Base-by-base conservation (phyloP, 139 green algal species). In the Volvox reticuliferus region DNA sequence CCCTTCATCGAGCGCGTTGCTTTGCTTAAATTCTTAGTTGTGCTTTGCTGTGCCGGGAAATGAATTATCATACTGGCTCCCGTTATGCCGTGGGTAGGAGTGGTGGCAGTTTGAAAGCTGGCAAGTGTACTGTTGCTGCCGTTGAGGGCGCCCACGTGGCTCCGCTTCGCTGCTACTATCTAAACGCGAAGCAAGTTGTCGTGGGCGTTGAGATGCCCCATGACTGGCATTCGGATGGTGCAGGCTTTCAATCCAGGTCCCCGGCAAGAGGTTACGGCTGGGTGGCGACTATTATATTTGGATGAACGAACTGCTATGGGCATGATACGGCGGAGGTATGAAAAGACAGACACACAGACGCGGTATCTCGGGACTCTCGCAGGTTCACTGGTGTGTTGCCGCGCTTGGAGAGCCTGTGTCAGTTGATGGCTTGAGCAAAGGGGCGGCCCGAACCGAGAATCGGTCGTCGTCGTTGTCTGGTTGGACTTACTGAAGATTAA, bases 1-100 rank as follows among this genome's bases (percentile, higher is more conserved):
- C 32, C n/a, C 30, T 81, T 55, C 75, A 81, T 81, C 30, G 33
- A 61, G 75, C 75, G 75, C 75, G 32, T 81, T 35, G 75, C 75
- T 81, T 81, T 30, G 75, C 75, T 81, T 81, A 35, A 81, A 81
- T 81, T 81, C 71, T 79, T 79, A 79, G 75, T 9, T 81, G 75
- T 61, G 44, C 71, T 79, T 79, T 37, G 75, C 32, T 81, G 75
- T 61, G 44, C 32, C 17, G 75, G 75, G 75, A 30, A 32, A 33
- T 79, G 20, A 79, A 79, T 26, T 14, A 75, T 28, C 22, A 75
- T 75, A 55, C 5, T 55, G 9, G 44, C 44, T 55, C 44, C 44
- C 44, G 44, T 55, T 55, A 55, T 55, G 44, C 44, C 44, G 44
- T 55, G 44, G 44, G 44, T 55, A 55, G 9, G 44, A 55, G n/a